A percentile compares a stretch with the other conserved stretches of the same genome.
These are phyloP conservation scores for Fusarium algeriense DNA, from an alignment of 2,329 filamentous ascomycete genomes.

Conservation along the genomic window DNA sequence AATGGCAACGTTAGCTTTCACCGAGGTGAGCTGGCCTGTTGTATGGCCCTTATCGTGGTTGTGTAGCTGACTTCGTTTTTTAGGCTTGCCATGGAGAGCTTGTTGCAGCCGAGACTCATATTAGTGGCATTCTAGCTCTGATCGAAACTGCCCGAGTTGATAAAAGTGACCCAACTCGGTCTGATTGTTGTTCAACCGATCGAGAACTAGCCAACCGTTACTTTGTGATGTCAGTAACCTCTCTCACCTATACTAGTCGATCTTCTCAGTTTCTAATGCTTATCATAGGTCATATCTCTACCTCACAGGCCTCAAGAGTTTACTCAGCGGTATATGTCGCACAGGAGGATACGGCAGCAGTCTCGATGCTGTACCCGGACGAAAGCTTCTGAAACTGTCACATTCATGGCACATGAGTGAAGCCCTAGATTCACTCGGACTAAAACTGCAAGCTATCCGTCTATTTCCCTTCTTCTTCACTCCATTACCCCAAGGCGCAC, in stretches of 20 bases:
- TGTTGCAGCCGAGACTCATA: slow-evolving; percentile 8
- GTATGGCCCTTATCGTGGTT: fast-evolving
- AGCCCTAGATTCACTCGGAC: neutral
- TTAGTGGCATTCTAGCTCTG: slow-evolving; percentile 14
- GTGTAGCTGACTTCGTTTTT: fast-evolving
- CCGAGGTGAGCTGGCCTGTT: neutral
- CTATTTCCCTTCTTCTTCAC: slow-evolving; percentile 14
- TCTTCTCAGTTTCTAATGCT: neutral
- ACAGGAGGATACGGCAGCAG: neutral
- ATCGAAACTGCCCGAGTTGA: neutral
- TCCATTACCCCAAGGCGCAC: neutral
- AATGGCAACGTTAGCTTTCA: slow-evolving; percentile 16
- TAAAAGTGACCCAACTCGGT: neutral
- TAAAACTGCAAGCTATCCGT: slow-evolving; percentile 16
- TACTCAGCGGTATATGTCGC: slow-evolving; percentile 9
- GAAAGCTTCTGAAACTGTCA: slow-evolving; percentile 2
- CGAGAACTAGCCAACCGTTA: slow-evolving; percentile 9
- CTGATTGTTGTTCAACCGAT: neutral
- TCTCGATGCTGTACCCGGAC: neutral
- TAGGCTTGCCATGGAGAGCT: slow-evolving; percentile 16
- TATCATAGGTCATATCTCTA: neutral
- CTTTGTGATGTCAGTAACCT: neutral
- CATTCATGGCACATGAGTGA: slow-evolving; percentile 14
- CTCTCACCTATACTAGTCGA: neutral
- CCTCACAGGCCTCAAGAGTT: slow-evolving; percentile 11